Evolutionary conservation across 2,329 filamentous ascomycete species (phyloP).

Genomic region (Fusarium clavum): DNA sequence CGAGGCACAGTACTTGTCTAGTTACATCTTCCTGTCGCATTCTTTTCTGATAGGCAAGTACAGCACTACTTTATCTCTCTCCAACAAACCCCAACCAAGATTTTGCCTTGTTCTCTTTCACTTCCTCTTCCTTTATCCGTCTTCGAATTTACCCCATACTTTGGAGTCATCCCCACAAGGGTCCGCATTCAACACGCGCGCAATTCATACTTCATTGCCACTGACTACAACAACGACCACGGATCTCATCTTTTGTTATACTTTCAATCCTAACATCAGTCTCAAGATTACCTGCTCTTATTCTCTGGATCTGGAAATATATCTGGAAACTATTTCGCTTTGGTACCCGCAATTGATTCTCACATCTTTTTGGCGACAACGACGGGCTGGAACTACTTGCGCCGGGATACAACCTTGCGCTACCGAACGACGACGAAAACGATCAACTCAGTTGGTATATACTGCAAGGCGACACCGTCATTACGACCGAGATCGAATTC

Average conservation of each 20-base stretch:
- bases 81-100: not conserved
- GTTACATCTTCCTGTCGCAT: not conserved
- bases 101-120: conserved; percentile 1
- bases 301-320: not conserved
- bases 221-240: conserved; percentile 17
- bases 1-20: conserved; percentile 15
- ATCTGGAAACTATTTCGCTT: not conserved
- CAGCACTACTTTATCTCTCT: conserved; percentile 8
- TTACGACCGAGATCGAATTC: not conserved
- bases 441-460: not conserved
- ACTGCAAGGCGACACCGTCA: conserved; percentile 1
- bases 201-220: conserved; percentile 16
- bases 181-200: conserved; percentile 30
- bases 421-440: conserved; percentile 5
- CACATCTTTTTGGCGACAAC: not conserved
- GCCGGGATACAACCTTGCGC: conserved; percentile 8
- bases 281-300: conserved; percentile 2
- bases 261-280: conserved; percentile 15
- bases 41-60: conserved; percentile 5
- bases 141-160: conserved; percentile 46
- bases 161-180: conserved; percentile 42
- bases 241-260: conserved; percentile 6
- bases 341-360: not conserved
- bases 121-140: conserved; percentile 22
- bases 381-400: conserved; percentile 1